Base-by-base conservation (phyloP, 371 early-diverging fungal genomes). In the Basidiobolus meristosporus region DNA sequence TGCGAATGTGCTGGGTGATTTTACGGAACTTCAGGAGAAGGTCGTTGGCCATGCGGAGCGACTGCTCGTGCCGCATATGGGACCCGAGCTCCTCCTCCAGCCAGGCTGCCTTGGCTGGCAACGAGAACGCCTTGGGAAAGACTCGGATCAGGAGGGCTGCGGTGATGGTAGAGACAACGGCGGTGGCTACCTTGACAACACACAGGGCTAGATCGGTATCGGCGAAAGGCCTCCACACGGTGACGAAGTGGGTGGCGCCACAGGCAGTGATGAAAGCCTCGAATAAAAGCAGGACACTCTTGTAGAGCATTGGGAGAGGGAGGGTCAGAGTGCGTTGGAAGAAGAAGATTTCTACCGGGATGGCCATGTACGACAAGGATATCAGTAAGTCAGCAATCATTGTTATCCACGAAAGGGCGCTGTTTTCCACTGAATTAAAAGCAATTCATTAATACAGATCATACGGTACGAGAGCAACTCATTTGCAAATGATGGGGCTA, bases 311-410 rank as follows among this genome's bases (percentile, higher is more conserved):
- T 42, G 42, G 42, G 6, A 42, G n/a, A 3, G 42, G 42, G 7
- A 22, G 18, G 6, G 42, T 17, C 14, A 42, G 36, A 9, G 34
- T 9, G 7, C 42, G 33, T 36, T 42, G 31, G 21, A 42, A 42
- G 23, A 42, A 42, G 35, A 34, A 42, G 5, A 42, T 42, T 35
- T 42, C 42, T 11, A 42, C 26, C 10, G 42, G 42, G 14, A 42
- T 42, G 15, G 42, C 42, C 7, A 42, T 14, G 18, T 42, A 42
- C 9, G 35, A 6, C 16, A 42, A 7, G 7, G 35, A 32, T 6
- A 42, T 42, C 5, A 42, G 22, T 9, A 42, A 12, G 26, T 42
- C 42, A 7, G 42, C 34, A 9, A 42, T 29, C 16, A 42, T 23
- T 2, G 42, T 42, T n/a, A n/a, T n/a, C n/a, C n/a, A n/a, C n/a